These are phyloP conservation scores for Blechomonas ayalai DNA, from an alignment of 208 protist species.

Conservation along the genomic window DNA sequence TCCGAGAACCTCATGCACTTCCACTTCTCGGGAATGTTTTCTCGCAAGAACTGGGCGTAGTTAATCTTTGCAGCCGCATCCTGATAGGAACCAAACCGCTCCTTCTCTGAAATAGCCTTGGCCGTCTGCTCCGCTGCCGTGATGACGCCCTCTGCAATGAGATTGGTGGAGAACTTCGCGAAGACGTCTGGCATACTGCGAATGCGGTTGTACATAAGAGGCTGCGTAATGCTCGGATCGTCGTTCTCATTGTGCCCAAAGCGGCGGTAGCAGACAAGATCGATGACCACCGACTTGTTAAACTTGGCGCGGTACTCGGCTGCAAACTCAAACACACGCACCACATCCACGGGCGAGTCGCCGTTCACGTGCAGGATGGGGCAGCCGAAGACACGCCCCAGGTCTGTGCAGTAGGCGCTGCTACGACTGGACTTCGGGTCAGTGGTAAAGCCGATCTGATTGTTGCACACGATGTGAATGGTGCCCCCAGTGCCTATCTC, in stretches of 20 bases:
- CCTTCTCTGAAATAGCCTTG: conserved; percentile 70
- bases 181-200: conserved; percentile 80
- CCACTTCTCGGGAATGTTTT: conserved; percentile 62
- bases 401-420: conserved; percentile 96
- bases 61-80: conserved; percentile 48
- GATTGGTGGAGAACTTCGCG: conserved; percentile 61
- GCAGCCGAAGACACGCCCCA: conserved; percentile 92
- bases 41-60: conserved; percentile 80
- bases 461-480: conserved; percentile 98
- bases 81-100: conserved; percentile 72
- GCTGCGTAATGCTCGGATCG: conserved; percentile 97
- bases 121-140: conserved; percentile 55
- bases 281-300: conserved; percentile 93
- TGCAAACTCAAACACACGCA: conserved; percentile 87
- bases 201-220: conserved; percentile 94
- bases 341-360: conserved; percentile 94
- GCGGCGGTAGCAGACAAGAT: conserved; percentile 96
- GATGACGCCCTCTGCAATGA: conserved; percentile 75
- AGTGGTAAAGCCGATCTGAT: conserved; percentile 99
- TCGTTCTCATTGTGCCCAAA: conserved; percentile 98
- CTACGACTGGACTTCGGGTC: conserved; percentile 93
- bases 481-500: conserved; percentile 95
- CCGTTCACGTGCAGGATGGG: conserved; percentile 98
- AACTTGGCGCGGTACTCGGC: conserved; percentile 92
- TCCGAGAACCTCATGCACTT: conserved; percentile 75